Evolutionary conservation across 306 rosid species (phyloP).

Genomic region (Carpinus viminea): DNA sequence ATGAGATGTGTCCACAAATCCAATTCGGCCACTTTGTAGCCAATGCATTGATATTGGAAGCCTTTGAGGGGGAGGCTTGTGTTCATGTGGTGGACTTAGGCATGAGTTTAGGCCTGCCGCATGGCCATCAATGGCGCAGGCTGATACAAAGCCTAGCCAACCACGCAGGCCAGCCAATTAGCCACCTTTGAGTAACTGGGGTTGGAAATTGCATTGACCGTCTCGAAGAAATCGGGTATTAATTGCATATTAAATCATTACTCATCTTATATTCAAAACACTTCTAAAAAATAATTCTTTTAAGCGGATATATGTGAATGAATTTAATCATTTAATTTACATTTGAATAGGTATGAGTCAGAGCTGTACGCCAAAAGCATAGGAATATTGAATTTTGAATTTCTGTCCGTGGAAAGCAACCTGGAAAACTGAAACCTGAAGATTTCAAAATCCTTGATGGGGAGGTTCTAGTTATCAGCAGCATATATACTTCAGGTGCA

Average conservation of each 20-base stretch:
- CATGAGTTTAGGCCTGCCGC: conserved; percentile 65
- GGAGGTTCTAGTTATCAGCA: conserved; percentile 69
- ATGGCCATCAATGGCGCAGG: conserved; percentile 75
- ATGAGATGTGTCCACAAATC: conserved; percentile 79
- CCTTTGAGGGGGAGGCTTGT: conserved; percentile 84
- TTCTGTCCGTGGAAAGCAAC: conserved; percentile 52
- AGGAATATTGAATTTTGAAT: conserved; percentile 49
- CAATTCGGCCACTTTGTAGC: conserved; percentile 84
- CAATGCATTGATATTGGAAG: conserved; percentile 73
- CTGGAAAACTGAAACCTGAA: conserved; percentile 50
- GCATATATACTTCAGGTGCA: conserved; percentile 90
- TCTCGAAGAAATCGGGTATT: conserved; percentile 47
- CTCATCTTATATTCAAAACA: too few species aligned
- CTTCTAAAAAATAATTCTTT: too few species aligned
- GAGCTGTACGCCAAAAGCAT: conserved; percentile 44
- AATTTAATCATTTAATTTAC: too few species aligned
- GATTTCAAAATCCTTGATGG: conserved; percentile 53
- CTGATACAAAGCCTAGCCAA: conserved; percentile 57
- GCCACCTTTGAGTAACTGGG: conserved; percentile 50
- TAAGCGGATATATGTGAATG: too few species aligned
- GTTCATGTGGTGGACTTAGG: conserved; percentile 84
- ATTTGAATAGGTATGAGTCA: conserved; percentile 28
- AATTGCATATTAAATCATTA: too few species aligned
- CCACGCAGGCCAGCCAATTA: conserved; percentile 24
- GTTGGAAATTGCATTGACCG: conserved; percentile 56